These are phyloP conservation scores for Podila epicladia DNA, from an alignment of 192 early-diverging fungal species.

Conservation along the genomic window DNA sequence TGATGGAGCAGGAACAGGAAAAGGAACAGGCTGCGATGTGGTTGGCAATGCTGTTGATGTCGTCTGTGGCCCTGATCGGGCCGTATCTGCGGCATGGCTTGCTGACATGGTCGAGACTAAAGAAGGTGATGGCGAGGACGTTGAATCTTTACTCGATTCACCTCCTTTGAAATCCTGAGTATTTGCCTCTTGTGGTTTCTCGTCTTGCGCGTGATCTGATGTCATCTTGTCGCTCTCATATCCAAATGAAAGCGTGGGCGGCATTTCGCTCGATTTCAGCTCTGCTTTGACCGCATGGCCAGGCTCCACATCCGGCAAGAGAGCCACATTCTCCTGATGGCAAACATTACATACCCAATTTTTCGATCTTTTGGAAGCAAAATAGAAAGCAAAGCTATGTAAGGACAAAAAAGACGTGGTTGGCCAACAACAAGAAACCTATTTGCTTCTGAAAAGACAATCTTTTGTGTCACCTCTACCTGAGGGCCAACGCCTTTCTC, in stretches of 20 bases:
- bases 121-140: too few relatives aligned
- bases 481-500: conserved; percentile 66
- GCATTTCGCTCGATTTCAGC: conserved; percentile 42
- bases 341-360: conserved; percentile 50
- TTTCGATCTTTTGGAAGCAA: conserved; percentile 38
- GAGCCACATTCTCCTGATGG: conserved; percentile 31
- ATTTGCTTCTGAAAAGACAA: too few relatives aligned
- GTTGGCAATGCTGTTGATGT: too few relatives aligned
- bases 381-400: neutral
- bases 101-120: too few relatives aligned
- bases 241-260: conserved; percentile 35
- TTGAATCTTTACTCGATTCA: neutral
- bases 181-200: neutral
- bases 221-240: conserved; percentile 46
- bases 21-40: too few relatives aligned
- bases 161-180: neutral
- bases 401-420: neutral
- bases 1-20: too few relatives aligned
- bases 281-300: conserved; percentile 37
- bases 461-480: conserved; percentile 33
- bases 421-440: too few relatives aligned
- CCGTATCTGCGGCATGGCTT: too few relatives aligned
- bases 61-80: too few relatives aligned
- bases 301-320: conserved; percentile 48
- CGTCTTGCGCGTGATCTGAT: conserved; percentile 5